These are phyloP conservation scores for Botryococcus braunii DNA, from an alignment of 163 green algal species.

Conservation along the genomic window DNA sequence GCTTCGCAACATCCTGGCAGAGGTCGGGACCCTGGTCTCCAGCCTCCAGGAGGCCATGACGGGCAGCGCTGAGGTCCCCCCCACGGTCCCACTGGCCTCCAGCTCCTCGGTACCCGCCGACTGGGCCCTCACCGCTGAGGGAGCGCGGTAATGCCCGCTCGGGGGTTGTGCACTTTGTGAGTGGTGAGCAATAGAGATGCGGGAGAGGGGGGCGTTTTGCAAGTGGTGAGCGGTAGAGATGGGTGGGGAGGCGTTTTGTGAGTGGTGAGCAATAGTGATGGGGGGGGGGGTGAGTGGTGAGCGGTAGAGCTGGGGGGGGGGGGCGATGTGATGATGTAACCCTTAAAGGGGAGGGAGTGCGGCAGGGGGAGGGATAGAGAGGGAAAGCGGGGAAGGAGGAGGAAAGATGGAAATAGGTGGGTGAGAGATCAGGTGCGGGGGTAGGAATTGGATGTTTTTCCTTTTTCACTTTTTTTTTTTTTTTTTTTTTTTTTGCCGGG, in stretches of 20 bases:
- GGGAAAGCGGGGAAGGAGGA: too few relatives aligned
- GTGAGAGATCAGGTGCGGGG: too few relatives aligned
- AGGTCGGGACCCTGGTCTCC: conserved; percentile 2
- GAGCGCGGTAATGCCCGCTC: neutral
- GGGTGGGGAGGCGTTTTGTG: neutral
- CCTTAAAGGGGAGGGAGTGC: too few relatives aligned
- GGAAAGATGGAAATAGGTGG: too few relatives aligned
- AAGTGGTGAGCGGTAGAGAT: neutral
- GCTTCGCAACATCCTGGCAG: conserved; percentile 24
- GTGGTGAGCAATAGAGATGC: neutral
- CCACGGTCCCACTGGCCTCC: neutral
- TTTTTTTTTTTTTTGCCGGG: too few relatives aligned
- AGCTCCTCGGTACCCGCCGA: neutral
- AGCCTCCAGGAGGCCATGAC: conserved; percentile 11
- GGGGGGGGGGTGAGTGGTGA: neutral
- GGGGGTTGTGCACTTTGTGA: neutral
- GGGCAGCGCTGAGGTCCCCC: neutral
- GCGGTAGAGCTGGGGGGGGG: too few relatives aligned
- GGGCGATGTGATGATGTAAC: too few relatives aligned
- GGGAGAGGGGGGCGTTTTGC: neutral
- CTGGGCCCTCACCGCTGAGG: conserved; percentile 1
- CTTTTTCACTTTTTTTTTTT: too few relatives aligned
- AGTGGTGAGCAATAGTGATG: neutral
- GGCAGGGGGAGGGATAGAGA: too few relatives aligned
- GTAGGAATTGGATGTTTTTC: too few relatives aligned